A percentile compares a stretch with the other conserved stretches of the same genome.
phyloP scores from a whole-genome alignment of 805 yeast species.

The Pichia sporocuriosa region DNA sequence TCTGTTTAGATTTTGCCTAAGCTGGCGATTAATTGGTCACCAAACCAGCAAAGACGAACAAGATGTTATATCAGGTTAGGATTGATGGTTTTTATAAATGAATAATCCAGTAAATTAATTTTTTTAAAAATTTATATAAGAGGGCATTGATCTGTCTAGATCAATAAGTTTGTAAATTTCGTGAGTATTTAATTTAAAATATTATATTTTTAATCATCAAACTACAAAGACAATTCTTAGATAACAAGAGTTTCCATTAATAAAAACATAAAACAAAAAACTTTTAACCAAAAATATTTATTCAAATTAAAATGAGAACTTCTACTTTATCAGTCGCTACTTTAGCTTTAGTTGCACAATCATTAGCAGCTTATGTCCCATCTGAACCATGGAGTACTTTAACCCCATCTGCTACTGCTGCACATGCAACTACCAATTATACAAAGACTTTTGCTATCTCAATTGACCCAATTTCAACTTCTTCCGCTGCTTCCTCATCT shows the following conservation, averaged over 20 bases:
- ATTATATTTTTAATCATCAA: slow-evolving; percentile 3
- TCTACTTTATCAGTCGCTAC: slow-evolving; percentile 26
- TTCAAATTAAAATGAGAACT: slow-evolving; percentile 14
- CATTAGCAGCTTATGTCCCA: slow-evolving; percentile 57
- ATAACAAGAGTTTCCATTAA: neutral
- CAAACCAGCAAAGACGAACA: neutral
- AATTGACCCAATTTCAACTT: slow-evolving; percentile 43
- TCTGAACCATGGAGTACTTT: slow-evolving; percentile 64
- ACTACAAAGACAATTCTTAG: slow-evolving; percentile 1
- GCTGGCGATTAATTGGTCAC: slow-evolving; percentile 1
- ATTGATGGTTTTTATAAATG: neutral
- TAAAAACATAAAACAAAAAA: neutral
- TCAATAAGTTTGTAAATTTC: neutral
- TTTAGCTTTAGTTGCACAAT: slow-evolving; percentile 37
- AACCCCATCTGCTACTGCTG: slow-evolving; percentile 51
- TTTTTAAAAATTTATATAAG: slow-evolving; percentile 6
- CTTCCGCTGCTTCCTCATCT: slow-evolving; percentile 21
- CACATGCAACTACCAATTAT: slow-evolving; percentile 54
- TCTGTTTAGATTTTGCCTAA: slow-evolving; percentile 3
- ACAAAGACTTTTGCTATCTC: slow-evolving; percentile 63
- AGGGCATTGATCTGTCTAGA: slow-evolving; percentile 1
- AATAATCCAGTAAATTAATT: no score
- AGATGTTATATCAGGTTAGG: no score
- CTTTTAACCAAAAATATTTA: no score
- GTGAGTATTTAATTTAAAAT: neutral